Evolutionary conservation across 2,329 filamentous ascomycete species (phyloP), one percentile per base, ranked within the genome.

Genomic region (Aciculosporium take): DNA sequence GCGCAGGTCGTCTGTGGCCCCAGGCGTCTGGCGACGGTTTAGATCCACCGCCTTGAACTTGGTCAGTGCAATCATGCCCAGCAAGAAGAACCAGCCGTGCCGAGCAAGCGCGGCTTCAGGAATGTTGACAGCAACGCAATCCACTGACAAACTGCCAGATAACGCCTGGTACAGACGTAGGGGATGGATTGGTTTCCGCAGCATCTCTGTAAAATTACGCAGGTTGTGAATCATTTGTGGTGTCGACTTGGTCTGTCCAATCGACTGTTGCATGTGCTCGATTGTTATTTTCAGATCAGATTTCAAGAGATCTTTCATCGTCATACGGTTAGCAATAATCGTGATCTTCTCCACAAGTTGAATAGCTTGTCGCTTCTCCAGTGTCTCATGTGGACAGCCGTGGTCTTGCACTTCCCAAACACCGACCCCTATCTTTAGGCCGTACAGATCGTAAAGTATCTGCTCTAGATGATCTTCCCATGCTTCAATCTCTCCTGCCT

Each of bases 41-140:
- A 65, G 72, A 67, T 67, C 84, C 56, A 74, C 72, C 25, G 66
- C 71, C 49, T 76, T 77, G 57, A 94, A 96, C 53, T 87, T 94
- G 33, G 82, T 85, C 43, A 96, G 70, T 2, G 85, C 80, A 42
- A 94, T 84, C 69, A 91, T 83, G 17, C 89, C 89, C 46, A 94
- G 74, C 24, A 95, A 65, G 58, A 91, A 94, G 58, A 86, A 94
- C 89, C 89, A 96, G 35, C 87, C 84, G 49, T 85, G 82, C 20
- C 76, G 76, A 0, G 88, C 87, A 27, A 93, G 63, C 0, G 74
- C 72, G 40, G 78, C 80, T 44, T 91, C 82, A 0, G 75, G 71
- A 2, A 72, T 71, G 34, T 79, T 74, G 7, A 88, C 78, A 0
- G 75, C 69, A 5, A 84, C 72, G 2, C 82, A 77, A 44, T 88